These are phyloP conservation scores for Pseudogymnoascus sp. DNA, from an alignment of 2,329 filamentous ascomycete genomes.

Conservation along the genomic window DNA sequence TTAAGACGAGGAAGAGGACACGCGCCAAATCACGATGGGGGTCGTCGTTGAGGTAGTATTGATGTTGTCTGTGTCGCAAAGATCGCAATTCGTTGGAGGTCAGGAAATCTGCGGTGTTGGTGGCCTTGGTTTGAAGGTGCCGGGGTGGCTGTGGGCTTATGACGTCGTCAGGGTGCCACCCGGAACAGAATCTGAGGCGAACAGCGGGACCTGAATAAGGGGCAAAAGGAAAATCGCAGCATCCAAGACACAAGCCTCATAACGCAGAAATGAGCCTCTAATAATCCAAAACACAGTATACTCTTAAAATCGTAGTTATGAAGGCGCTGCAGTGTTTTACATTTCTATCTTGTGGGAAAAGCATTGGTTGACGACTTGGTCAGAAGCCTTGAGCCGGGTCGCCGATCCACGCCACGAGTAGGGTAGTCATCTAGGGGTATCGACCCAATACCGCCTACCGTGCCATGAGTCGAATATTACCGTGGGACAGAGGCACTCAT, in stretches of 20 bases:
- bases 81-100: slow-evolving; percentile 7
- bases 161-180: slow-evolving; percentile 10
- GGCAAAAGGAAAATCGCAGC: not conserved
- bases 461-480: not conserved
- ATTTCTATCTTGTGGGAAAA: not conserved
- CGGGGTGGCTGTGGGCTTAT: slow-evolving; percentile 10
- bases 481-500: not conserved
- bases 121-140: slow-evolving; percentile 5
- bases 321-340: not conserved
- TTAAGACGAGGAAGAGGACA: slow-evolving; percentile 3
- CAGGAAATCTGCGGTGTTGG: slow-evolving; percentile 9
- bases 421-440: slow-evolving; percentile 5
- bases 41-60: slow-evolving; percentile 2
- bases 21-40: not conserved
- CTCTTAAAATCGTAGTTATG: not conserved
- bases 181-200: slow-evolving; percentile 7
- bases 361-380: not conserved
- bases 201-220: slow-evolving; percentile 8
- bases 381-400: not conserved
- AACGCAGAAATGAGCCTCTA: not conserved
- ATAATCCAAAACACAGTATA: not conserved
- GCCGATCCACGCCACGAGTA: slow-evolving; percentile 5
- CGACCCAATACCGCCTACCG: slow-evolving; percentile 1
- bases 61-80: not conserved
- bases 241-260: not conserved